Conservation (phyloP, 106 monocot genomes). For the Phalaenopsis aphrodite region DNA sequence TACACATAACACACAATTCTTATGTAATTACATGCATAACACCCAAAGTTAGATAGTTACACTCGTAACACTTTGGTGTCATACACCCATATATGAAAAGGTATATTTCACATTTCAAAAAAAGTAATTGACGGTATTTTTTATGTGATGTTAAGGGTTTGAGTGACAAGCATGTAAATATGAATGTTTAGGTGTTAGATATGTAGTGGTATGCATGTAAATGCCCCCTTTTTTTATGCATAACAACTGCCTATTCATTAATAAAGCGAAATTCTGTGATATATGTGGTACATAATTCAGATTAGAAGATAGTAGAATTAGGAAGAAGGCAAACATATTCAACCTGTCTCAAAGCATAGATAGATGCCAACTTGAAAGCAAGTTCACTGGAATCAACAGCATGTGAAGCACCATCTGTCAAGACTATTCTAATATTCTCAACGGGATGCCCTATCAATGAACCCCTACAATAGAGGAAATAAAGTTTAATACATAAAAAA, state of each 20-base stretch:
- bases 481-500: constrained; percentile 5
- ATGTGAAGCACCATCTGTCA: constrained; percentile 95
- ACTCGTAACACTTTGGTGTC: too few relatives aligned
- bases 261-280: neutral
- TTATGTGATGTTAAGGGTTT: too few relatives aligned
- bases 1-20: too few relatives aligned
- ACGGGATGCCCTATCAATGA: constrained; percentile 93
- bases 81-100: too few relatives aligned
- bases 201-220: too few relatives aligned
- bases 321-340: neutral
- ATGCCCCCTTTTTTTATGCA: neutral
- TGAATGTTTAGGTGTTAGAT: neutral
- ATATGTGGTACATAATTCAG: neutral
- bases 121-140: too few relatives aligned
- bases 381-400: constrained; percentile 97
- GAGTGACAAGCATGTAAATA: too few relatives aligned
- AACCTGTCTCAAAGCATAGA: constrained; percentile 99
- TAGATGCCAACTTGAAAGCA: constrained; percentile 92
- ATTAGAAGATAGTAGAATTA: neutral
- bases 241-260: neutral
- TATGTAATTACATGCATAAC: too few relatives aligned
- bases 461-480: constrained; percentile 31
- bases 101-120: too few relatives aligned
- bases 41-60: neutral
- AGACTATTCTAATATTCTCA: constrained; percentile 76